Evolutionary conservation across 2,329 filamentous ascomycete genomes (phyloP), one percentile per base, ranked within the genome.

Genomic region (Parafenestella ontariensis): DNA sequence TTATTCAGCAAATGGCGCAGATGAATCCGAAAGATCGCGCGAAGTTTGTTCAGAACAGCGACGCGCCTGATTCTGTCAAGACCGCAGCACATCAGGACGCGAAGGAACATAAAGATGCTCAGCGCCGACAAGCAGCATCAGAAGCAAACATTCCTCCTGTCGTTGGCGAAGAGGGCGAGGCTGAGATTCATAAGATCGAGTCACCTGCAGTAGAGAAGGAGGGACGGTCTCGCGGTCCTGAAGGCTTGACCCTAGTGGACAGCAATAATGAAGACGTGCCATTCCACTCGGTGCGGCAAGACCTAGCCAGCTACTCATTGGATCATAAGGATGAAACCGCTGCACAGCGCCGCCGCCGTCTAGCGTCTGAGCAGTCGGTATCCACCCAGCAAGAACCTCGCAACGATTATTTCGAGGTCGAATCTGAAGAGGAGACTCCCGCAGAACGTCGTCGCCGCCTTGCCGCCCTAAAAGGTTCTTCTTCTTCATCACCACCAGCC

Each of bases 1-100:
- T 95, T 70, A 86, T 95, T 56, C 80, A 83, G 42, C 87, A 91
- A 69, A 87, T 95, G 68, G 85, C 87, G 60, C 85, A 87, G 59
- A 81, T 94, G 55, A 89, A 94, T 70, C 84, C 85, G 21, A 85
- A 85, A 66, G 85, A 87, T 13, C 82, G 85, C 33, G 81, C 80
- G 13, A 79, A 78, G 43, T 74, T 78, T 24, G 75, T 83, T 6
- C 79, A 83, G 53, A 69, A 78, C 49, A 79, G 76, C 62, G 73
- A 82, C 54, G 79, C 75, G 2, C 79, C 81, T 0, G 79, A 82
- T 26, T 62, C 63, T 2, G 76, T 82, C 44, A 83, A 83, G 66
- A 72, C 70, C 6, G 78, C 81, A 43, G 79, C 78, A 4, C 70
- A 76, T 13, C 71, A 76, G 48, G 78, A 81, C 26, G 77, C 77